Conservation (phyloP, 805 yeast genomes). For the Debaryomyces hansenii region DNA sequence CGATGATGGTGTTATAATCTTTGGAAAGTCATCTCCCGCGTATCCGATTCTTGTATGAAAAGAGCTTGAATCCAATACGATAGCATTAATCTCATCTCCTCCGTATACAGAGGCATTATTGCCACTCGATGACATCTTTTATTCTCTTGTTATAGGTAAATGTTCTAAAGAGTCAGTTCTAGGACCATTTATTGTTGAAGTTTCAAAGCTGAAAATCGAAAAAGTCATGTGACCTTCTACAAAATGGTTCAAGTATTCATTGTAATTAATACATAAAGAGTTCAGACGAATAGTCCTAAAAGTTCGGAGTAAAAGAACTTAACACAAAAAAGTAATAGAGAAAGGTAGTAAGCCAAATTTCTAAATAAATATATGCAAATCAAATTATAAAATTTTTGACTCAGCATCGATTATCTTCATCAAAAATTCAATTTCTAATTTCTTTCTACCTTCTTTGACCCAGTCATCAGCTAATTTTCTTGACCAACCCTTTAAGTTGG, state of each 20-base stretch:
- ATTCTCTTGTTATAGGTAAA: background rate
- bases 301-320: background rate
- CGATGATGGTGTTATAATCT: conserved; percentile 68
- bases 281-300: background rate
- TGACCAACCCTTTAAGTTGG: conserved; percentile 89
- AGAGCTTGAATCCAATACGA: conserved; percentile 91
- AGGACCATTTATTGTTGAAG: background rate
- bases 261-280: background rate
- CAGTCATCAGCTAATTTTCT: conserved; percentile 88
- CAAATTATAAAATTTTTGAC: conserved; percentile 39
- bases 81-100: conserved; percentile 84
- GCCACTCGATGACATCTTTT: conserved; percentile 20
- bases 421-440: conserved; percentile 83
- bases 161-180: background rate
- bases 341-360: background rate
- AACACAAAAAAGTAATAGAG: background rate
- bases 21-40: conserved; percentile 91
- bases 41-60: conserved; percentile 80
- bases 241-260: background rate
- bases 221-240: background rate
- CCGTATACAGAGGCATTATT: conserved; percentile 25
- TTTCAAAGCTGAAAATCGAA: background rate
- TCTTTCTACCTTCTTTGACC: conserved; percentile 85
- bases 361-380: background rate
- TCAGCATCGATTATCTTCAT: conserved; percentile 69